phyloP scores from a whole-genome alignment of 2,329 filamentous ascomycete genomes.

The Alternaria ethzedia region DNA sequence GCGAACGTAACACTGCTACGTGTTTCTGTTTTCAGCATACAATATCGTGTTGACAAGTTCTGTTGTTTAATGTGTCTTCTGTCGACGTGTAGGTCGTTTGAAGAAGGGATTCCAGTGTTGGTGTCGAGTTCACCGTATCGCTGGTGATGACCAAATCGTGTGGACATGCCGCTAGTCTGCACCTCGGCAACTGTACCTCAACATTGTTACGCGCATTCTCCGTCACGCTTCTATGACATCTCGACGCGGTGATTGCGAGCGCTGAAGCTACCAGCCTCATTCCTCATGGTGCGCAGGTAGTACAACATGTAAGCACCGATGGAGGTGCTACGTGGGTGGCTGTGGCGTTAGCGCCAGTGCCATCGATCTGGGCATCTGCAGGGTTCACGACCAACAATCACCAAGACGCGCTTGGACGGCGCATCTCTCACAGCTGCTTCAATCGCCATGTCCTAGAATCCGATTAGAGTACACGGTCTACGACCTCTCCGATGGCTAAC shows the following conservation, averaged over 20 bases:
- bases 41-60: neutral
- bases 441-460: conserved; percentile 17
- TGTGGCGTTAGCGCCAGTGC: conserved; percentile 21
- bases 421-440: neutral
- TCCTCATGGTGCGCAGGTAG: neutral
- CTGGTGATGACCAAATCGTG: neutral
- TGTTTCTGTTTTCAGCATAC: neutral
- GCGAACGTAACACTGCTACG: no score
- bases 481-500: conserved; percentile 29
- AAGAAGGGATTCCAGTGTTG: neutral
- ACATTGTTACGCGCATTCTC: neutral
- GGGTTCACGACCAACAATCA: conserved; percentile 11
- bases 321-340: conserved; percentile 8
- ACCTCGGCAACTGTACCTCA: neutral
- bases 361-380: conserved; percentile 20
- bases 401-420: conserved; percentile 2
- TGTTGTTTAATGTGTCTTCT: no score
- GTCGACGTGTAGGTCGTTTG: neutral
- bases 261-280: neutral
- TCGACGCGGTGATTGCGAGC: neutral
- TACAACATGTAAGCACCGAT: neutral
- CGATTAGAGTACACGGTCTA: neutral
- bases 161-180: neutral
- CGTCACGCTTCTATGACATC: neutral
- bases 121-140: neutral